A percentile compares a stretch with the other conserved stretches of the same genome.
These are phyloP conservation scores for Apiospora malaysiana DNA, from an alignment of 2,329 filamentous ascomycete species.

Conservation along the genomic window DNA sequence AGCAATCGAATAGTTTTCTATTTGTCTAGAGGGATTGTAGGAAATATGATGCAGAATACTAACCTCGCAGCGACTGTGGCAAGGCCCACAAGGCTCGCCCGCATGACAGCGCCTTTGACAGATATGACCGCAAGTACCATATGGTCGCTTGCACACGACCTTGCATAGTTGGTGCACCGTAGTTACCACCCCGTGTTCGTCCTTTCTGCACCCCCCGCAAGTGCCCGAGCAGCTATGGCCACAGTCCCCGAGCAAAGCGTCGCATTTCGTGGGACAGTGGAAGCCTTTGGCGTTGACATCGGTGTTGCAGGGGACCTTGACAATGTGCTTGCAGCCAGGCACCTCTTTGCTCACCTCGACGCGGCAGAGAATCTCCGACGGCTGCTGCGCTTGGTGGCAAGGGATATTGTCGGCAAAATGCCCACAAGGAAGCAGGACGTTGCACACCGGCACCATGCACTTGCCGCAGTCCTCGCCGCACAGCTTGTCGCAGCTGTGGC, in stretches of 20 bases:
- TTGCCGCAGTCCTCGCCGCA: conserved; percentile 48
- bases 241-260: conserved; percentile 50
- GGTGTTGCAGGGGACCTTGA: conserved; percentile 54
- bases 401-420: conserved; percentile 41
- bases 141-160: conserved; percentile 46
- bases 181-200: conserved; percentile 37
- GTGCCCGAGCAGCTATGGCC: conserved; percentile 60
- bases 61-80: conserved; percentile 53
- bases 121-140: conserved; percentile 58
- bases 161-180: conserved; percentile 53
- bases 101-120: conserved; percentile 61
- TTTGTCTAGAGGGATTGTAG: too few relatives aligned
- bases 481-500: conserved; percentile 47
- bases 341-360: conserved; percentile 53
- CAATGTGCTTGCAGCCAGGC: conserved; percentile 59
- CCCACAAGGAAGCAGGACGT: conserved; percentile 47
- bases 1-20: not conserved
- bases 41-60: not conserved
- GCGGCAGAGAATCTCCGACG: conserved; percentile 53
- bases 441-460: conserved; percentile 34
- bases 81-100: conserved; percentile 52
- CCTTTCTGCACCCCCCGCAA: conserved; percentile 56
- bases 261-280: conserved; percentile 56
- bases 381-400: conserved; percentile 52
- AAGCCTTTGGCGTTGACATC: conserved; percentile 51